Evolutionary conservation across 2,329 filamentous ascomycete species (phyloP).

Genomic region (Aspergillus pseudoterreus): DNA sequence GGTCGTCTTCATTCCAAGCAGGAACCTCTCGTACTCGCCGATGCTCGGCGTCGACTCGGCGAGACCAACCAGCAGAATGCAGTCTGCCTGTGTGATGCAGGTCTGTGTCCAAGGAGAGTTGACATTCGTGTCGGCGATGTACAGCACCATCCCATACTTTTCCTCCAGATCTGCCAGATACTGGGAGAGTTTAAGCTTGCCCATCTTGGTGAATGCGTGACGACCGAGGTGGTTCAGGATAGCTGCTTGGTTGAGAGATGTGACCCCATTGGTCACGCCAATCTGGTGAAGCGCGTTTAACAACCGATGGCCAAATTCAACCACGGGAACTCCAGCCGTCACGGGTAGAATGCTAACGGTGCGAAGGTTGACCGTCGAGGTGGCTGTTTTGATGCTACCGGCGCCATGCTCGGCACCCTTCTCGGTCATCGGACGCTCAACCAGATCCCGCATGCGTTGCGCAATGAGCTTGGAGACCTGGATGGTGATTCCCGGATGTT

Average conservation of each 20-base stretch:
- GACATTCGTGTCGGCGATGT: constrained; percentile 93
- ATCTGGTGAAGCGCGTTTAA: constrained; percentile 87
- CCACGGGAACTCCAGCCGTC: constrained; percentile 84
- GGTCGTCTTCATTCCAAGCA: constrained; percentile 95
- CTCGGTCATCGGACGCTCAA: constrained; percentile 73
- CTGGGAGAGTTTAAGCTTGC: constrained; percentile 90
- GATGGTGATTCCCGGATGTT: constrained; percentile 97
- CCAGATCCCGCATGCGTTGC: constrained; percentile 82
- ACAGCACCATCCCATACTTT: constrained; percentile 92
- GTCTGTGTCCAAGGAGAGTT: constrained; percentile 98
- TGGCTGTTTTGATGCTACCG: constrained; percentile 52
- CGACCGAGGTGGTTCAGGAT: constrained; percentile 93
- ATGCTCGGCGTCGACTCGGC: constrained; percentile 87
- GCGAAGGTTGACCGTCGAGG: constrained; percentile 85
- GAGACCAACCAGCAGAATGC: constrained; percentile 85
- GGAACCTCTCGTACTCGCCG: constrained; percentile 93
- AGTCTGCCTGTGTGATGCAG: constrained; percentile 94
- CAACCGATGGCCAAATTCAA: constrained; percentile 88
- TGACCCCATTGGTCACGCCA: constrained; percentile 83
- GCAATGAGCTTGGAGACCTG: constrained; percentile 99
- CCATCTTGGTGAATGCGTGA: constrained; percentile 96
- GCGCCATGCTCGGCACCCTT: constrained; percentile 60
- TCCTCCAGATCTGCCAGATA: constrained; percentile 96
- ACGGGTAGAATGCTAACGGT: constrained; percentile 92
- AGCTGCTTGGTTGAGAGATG: constrained; percentile 85